Evolutionary conservation across 2,329 filamentous ascomycete species (phyloP).

Genomic region (Hymenoscyphus repandus): DNA sequence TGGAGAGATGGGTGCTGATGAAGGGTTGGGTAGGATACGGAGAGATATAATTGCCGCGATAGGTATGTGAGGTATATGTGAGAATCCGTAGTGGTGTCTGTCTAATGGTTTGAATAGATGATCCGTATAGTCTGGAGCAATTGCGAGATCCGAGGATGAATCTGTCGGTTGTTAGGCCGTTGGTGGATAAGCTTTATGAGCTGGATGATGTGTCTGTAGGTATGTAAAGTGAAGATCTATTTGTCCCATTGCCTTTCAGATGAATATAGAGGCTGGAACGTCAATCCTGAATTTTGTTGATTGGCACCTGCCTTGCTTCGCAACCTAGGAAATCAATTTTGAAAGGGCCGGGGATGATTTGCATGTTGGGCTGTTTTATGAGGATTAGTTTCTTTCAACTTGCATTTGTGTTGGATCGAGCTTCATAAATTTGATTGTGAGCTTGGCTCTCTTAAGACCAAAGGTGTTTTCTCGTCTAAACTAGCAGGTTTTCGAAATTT

Average conservation of each 20-base stretch:
- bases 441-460: too few relatives aligned
- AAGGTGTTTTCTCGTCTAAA: too few relatives aligned
- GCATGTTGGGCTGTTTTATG: too few relatives aligned
- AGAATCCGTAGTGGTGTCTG: neutral
- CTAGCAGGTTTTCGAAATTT: too few relatives aligned
- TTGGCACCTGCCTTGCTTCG: too few relatives aligned
- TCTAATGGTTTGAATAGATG: conserved; percentile 37
- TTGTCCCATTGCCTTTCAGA: neutral
- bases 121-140: conserved; percentile 68
- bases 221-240: conserved; percentile 33
- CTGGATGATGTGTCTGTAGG: conserved; percentile 73
- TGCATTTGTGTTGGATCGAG: too few relatives aligned
- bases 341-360: too few relatives aligned
- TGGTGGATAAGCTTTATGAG: conserved; percentile 80
- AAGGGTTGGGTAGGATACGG: conserved; percentile 41
- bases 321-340: too few relatives aligned
- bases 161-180: conserved; percentile 63
- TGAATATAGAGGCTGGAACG: too few relatives aligned
- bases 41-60: conserved; percentile 59
- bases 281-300: neutral
- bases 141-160: conserved; percentile 78
- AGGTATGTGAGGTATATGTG: conserved; percentile 42
- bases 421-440: too few relatives aligned
- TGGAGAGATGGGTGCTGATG: neutral
- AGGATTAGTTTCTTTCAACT: too few relatives aligned